phyloP scores from a whole-genome alignment of 139 green algal species.

The Coelastrella sp. region DNA sequence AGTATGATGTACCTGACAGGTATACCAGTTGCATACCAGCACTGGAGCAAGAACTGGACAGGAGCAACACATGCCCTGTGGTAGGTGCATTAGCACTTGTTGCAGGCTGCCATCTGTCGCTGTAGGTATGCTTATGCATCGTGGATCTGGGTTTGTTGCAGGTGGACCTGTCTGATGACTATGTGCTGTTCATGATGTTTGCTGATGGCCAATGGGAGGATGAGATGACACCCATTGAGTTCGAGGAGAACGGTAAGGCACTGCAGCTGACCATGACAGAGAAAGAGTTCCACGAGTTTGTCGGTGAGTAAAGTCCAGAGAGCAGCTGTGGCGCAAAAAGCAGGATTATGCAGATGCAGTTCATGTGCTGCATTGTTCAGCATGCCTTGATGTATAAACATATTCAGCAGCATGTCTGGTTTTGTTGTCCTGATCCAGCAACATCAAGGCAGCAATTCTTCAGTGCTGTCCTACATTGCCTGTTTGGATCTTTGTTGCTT shows the following conservation, averaged over 20 bases:
- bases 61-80: background rate
- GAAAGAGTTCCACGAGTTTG: conserved; percentile 45
- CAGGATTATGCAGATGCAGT: background rate
- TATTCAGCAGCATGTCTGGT: background rate
- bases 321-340: background rate
- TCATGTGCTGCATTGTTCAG: background rate
- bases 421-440: too few relatives aligned
- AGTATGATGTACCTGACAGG: too few relatives aligned
- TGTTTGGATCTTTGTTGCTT: too few relatives aligned
- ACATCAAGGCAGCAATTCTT: too few relatives aligned
- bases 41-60: background rate
- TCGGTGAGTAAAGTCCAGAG: background rate
- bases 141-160: conserved; percentile 14
- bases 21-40: background rate
- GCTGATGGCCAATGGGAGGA: conserved; percentile 61
- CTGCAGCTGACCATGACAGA: conserved; percentile 50
- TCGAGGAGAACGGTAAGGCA: conserved; percentile 49
- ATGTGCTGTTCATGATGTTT: conserved; percentile 64
- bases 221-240: conserved; percentile 53
- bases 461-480: too few relatives aligned
- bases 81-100: background rate
- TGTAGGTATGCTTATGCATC: background rate
- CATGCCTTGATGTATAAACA: background rate
- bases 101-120: background rate
- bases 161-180: conserved; percentile 70